Evolutionary conservation across 768 basidiomycete species (phyloP).

Genomic region (Mycena kentingensis): DNA sequence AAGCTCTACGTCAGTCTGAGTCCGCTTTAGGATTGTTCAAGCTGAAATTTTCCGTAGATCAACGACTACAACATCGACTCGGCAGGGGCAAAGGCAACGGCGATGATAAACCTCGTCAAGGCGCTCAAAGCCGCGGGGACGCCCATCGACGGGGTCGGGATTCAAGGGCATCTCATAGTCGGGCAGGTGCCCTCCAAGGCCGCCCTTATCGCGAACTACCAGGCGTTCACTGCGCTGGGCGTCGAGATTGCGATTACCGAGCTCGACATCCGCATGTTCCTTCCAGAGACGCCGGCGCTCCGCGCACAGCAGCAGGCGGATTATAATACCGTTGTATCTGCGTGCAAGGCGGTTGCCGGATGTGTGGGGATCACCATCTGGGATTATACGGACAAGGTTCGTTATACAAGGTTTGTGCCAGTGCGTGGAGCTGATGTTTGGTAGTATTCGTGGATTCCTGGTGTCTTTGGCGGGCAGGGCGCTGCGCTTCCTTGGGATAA

Average conservation of each 20-base stretch:
- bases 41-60: conserved; percentile 25
- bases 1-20: conserved; percentile 49
- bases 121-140: conserved; percentile 38
- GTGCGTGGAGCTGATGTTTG: not conserved
- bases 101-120: conserved; percentile 44
- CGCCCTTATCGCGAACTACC: conserved; percentile 47
- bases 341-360: conserved; percentile 47
- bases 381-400: conserved; percentile 32
- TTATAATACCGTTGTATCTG: conserved; percentile 56
- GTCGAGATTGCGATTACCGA: conserved; percentile 72
- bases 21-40: no score
- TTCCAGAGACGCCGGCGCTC: conserved; percentile 50
- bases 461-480: conserved; percentile 29
- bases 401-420: not conserved
- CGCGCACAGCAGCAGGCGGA: conserved; percentile 59
- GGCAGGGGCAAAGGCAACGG: conserved; percentile 42
- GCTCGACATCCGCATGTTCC: conserved; percentile 63
- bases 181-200: conserved; percentile 50
- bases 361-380: conserved; percentile 50
- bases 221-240: conserved; percentile 58
- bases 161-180: conserved; percentile 62
- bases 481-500: conserved; percentile 29
- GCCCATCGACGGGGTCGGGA: conserved; percentile 56
- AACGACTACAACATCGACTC: conserved; percentile 34
- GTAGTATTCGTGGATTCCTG: conserved; percentile 31